phyloP scores from a whole-genome alignment of 306 rosid genomes.

The Rosa rugosa region DNA sequence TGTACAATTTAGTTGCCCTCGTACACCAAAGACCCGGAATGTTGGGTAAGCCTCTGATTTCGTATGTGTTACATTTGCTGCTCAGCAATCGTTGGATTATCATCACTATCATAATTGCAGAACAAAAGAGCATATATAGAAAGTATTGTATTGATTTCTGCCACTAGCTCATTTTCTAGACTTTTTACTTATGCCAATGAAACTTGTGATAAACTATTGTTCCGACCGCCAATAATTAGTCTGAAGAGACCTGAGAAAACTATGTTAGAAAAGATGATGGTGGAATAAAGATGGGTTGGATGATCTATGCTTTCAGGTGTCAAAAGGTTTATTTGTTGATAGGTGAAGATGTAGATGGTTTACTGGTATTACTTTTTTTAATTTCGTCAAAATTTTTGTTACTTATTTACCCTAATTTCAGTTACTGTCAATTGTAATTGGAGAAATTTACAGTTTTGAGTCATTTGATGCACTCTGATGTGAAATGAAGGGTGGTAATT shows the following conservation, averaged over 20 bases:
- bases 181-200: background rate
- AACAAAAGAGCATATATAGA: background rate
- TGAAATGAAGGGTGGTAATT: background rate
- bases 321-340: background rate
- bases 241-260: background rate
- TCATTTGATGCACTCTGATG: background rate
- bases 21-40: slow-evolving; percentile 26
- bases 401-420: background rate
- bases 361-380: background rate
- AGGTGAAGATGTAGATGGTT: background rate
- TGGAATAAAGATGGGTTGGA: background rate
- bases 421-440: background rate
- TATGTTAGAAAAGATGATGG: background rate
- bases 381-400: background rate
- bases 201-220: background rate
- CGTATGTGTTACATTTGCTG: slow-evolving; percentile 1
- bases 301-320: background rate
- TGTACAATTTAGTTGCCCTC: slow-evolving; percentile 30
- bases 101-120: background rate
- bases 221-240: background rate
- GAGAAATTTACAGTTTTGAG: background rate
- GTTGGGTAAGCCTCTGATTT: slow-evolving; percentile 31
- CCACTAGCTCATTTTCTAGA: background rate
- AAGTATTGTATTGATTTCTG: background rate
- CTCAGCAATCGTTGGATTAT: background rate